Base-by-base conservation (phyloP, 331 rosid genomes). In the Malus hybrid region DNA sequence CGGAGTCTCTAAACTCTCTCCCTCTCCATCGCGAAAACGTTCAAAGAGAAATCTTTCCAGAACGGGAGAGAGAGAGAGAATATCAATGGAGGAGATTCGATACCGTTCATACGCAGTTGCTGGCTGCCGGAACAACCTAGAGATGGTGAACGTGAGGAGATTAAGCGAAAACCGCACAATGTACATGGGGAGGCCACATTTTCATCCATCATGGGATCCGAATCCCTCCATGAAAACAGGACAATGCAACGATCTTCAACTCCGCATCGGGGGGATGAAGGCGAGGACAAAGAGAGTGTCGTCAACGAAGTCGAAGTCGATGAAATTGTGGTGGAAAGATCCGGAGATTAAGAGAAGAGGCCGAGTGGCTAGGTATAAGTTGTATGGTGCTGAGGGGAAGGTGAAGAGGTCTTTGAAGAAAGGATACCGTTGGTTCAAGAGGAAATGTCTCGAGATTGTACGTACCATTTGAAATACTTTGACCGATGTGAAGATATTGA, bases 351-450 rank as follows among this genome's bases (percentile, higher is more conserved):
- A 87, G 83, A 79, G 98, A 77, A 72, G 68, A 29, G 76, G 81
- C 0, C 70, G 98, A 48, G 83, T 91, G 0, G 82, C 87, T 0
- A 81, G 64, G 48, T 91, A 93, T 80, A 91, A 89, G 78, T 16
- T 80, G 7, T 93, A 91, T 5, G 34, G 77, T 4, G 52, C 88
- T 0, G 96, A 93, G 77, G 89, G 89, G n/a, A 93, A 82, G 71
- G 14, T 88, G 22, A 91, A 89, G 72, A 71, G 3, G 57, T 85
- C 91, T 55, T 3, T 93, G n/a, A 91, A 91, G 76, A 87, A 84
- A 78, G 93, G 96, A 0, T 18, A 80, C 44, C 86, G 87, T 5
- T 93, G 97, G 98, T n/a, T 93, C 32, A 84, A 90, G 78, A 71
- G 30, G 20, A 91, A 78, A 79, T 89, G 91, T 75, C 58, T 75